Evolutionary conservation across 78 protist genomes (phyloP).

Genomic region (Bigelowiella natans): DNA sequence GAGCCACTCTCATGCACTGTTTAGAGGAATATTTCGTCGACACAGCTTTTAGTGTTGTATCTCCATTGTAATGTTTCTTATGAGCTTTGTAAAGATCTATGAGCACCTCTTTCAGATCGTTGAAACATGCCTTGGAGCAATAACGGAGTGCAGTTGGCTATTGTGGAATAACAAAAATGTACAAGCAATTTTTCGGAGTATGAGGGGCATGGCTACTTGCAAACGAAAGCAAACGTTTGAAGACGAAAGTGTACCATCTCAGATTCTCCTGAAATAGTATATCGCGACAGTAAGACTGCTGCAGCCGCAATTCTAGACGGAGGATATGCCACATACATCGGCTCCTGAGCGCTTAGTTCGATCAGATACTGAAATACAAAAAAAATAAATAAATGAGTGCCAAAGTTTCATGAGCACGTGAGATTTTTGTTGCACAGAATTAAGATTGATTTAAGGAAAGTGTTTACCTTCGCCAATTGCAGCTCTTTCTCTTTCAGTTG

Average conservation of each 20-base stretch:
- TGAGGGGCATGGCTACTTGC: too few species aligned
- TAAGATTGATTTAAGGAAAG: background rate
- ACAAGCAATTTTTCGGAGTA: too few species aligned
- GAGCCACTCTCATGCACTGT: too few species aligned
- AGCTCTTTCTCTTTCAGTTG: conserved; percentile 29
- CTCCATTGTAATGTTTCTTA: background rate
- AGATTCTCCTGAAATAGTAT: background rate
- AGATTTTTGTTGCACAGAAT: background rate
- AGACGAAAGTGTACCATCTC: background rate
- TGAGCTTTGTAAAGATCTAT: background rate
- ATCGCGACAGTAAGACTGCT: background rate
- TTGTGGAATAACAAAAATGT: too few species aligned
- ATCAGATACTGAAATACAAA: background rate
- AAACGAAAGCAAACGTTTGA: background rate
- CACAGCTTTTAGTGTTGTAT: background rate
- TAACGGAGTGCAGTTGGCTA: background rate
- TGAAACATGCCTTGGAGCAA: background rate
- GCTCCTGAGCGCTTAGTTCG: background rate
- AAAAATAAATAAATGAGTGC: background rate
- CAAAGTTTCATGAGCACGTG: background rate
- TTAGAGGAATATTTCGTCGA: too few species aligned
- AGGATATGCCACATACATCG: background rate
- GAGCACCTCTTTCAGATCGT: background rate
- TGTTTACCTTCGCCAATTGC: background rate
- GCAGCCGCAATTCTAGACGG: background rate